Evolutionary conservation across 805 yeast genomes (phyloP).

Genomic region (Jamesozyma piceae): DNA sequence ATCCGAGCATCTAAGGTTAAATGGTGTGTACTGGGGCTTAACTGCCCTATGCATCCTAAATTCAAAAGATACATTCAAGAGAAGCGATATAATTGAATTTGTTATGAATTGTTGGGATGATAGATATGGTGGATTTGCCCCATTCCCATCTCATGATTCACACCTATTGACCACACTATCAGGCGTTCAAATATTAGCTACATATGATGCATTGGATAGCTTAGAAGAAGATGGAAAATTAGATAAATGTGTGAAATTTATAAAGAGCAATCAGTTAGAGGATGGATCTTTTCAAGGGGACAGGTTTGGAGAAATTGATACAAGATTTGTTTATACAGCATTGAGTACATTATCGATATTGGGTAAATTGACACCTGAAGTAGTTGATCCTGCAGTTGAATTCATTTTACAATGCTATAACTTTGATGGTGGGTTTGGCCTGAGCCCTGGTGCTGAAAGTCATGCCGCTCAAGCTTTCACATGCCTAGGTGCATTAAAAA

Average conservation of each 20-base stretch:
- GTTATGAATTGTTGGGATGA: constrained; percentile 57
- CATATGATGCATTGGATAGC: constrained; percentile 49
- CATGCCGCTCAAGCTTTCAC: constrained; percentile 91
- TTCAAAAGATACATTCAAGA: constrained; percentile 47
- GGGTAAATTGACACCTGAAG: constrained; percentile 48
- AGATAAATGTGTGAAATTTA: constrained; percentile 32
- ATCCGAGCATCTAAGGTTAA: constrained; percentile 79
- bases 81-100: constrained; percentile 54
- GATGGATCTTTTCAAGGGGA: constrained; percentile 86
- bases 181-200: constrained; percentile 69
- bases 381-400: constrained; percentile 51
- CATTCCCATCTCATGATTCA: constrained; percentile 83
- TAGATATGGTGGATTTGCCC: constrained; percentile 72
- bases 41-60: constrained; percentile 60
- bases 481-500: constrained; percentile 72
- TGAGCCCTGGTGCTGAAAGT: constrained; percentile 88
- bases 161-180: constrained; percentile 79
- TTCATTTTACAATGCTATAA: constrained; percentile 68
- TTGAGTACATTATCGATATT: constrained; percentile 63
- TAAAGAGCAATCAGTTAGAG: constrained; percentile 29
- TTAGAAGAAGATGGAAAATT: constrained; percentile 26
- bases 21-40: constrained; percentile 93
- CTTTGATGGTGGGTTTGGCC: constrained; percentile 94
- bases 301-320: constrained; percentile 82
- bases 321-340: constrained; percentile 81